Percentiles rank a stretch among this genome's conserved stretches.
These are phyloP conservation scores for Ascochyta lentis DNA, from an alignment of 2,329 filamentous ascomycete genomes.

Conservation along the genomic window DNA sequence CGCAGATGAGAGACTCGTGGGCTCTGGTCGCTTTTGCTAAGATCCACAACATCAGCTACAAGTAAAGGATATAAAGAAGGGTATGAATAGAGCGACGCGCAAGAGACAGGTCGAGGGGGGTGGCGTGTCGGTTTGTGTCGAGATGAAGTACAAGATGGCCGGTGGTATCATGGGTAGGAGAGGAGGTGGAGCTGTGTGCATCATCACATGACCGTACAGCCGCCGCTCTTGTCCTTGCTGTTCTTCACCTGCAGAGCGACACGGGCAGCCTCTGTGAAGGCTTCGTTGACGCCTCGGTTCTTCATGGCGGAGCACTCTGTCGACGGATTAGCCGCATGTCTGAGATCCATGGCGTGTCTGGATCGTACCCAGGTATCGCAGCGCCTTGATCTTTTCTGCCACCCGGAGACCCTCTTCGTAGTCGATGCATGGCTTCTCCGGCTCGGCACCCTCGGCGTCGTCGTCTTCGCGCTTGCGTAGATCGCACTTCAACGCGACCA, in stretches of 20 bases:
- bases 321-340: conserved; percentile 14
- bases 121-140: conserved; percentile 7
- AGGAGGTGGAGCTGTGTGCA: conserved; percentile 12
- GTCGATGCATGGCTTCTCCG: conserved; percentile 71
- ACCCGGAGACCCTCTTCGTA: conserved; percentile 93
- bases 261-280: conserved; percentile 95
- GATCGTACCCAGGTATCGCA: conserved; percentile 79
- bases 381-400: conserved; percentile 86
- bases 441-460: conserved; percentile 58
- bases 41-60: conserved; percentile 11
- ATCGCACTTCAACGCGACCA: conserved; percentile 97
- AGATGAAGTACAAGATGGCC: neutral
- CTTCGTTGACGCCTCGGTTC: conserved; percentile 97
- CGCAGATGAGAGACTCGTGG: neutral
- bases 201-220: conserved; percentile 47
- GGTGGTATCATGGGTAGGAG: neutral
- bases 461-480: conserved; percentile 76
- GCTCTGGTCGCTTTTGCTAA: conserved; percentile 1
- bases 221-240: conserved; percentile 55
- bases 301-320: conserved; percentile 96
- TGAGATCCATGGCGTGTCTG: no score
- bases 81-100: conserved; percentile 18
- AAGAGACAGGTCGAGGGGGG: neutral
- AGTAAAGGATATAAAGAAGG: conserved; percentile 17
- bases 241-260: conserved; percentile 74